Conservation (phyloP, 176 grass and related monocot genomes). For the Oropetium thomaeum region DNA sequence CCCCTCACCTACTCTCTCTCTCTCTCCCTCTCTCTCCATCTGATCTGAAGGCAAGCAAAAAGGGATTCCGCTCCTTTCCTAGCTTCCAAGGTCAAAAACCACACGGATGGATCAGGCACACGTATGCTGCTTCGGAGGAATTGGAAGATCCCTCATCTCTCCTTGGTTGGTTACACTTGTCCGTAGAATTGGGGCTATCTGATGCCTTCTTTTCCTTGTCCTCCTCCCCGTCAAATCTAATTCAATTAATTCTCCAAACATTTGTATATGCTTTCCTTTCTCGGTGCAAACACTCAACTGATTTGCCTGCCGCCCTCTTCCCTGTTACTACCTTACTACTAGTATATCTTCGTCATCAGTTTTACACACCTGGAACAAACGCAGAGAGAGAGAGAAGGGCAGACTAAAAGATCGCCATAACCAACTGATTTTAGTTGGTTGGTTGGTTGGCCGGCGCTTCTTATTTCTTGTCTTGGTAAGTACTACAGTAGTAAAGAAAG, state of each 20-base stretch:
- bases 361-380: neutral
- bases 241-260: neutral
- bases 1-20: too few relatives aligned
- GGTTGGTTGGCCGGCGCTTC: too few relatives aligned
- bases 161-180: neutral
- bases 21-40: neutral
- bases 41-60: neutral
- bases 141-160: neutral
- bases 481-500: too few relatives aligned
- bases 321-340: too few relatives aligned
- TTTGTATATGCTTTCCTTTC: slow-evolving; percentile 41
- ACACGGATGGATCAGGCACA: neutral
- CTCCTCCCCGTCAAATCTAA: neutral
- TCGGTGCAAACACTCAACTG: neutral
- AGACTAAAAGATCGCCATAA: too few relatives aligned
- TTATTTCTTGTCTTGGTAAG: too few relatives aligned
- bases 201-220: slow-evolving; percentile 30
- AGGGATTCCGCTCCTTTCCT: neutral
- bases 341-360: neutral
- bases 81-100: slow-evolving; percentile 40
- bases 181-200: neutral
- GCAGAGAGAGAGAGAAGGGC: neutral
- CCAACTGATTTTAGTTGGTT: too few relatives aligned
- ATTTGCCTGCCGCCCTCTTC: neutral
- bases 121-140: neutral